These are phyloP conservation scores for Neofusicoccum umdonicola DNA, from an alignment of 2,329 filamentous ascomycete species.

Conservation along the genomic window DNA sequence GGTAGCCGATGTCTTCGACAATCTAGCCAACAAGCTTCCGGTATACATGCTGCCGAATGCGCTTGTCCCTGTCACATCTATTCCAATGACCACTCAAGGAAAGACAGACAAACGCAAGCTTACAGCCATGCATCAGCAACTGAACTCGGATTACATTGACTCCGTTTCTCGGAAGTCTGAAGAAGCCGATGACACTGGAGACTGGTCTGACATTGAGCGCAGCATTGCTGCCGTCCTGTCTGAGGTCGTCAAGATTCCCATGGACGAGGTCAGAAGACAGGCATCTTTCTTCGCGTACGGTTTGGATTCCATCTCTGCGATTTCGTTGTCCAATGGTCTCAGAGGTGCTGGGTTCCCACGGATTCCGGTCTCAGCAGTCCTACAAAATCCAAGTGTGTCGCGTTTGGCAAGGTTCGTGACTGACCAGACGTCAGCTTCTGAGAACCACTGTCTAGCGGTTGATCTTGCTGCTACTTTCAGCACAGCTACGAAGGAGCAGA, in stretches of 20 bases:
- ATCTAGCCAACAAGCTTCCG: slow-evolving; percentile 59
- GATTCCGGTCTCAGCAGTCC: slow-evolving; percentile 65
- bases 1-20: slow-evolving; percentile 50
- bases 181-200: slow-evolving; percentile 33
- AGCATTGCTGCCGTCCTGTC: slow-evolving; percentile 57
- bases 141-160: slow-evolving; percentile 50
- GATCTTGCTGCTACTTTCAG: slow-evolving; percentile 22
- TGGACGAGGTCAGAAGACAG: slow-evolving; percentile 55
- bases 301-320: slow-evolving; percentile 79
- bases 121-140: slow-evolving; percentile 43
- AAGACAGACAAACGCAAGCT: slow-evolving; percentile 67
- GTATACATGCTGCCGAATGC: slow-evolving; percentile 77
- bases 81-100: slow-evolving; percentile 72
- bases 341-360: slow-evolving; percentile 45
- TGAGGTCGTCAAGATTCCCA: slow-evolving; percentile 47
- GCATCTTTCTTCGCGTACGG: slow-evolving; percentile 77
- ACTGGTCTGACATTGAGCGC: slow-evolving; percentile 57
- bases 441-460: neutral
- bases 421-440: neutral
- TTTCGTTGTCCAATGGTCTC: slow-evolving; percentile 63
- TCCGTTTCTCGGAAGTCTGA: slow-evolving; percentile 33
- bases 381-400: slow-evolving; percentile 66
- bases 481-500: neutral
- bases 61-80: slow-evolving; percentile 64
- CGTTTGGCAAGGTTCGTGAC: slow-evolving; percentile 48